These are phyloP conservation scores for Colletotrichum sp. DNA, from an alignment of 2,329 filamentous ascomycete species.

Conservation along the genomic window DNA sequence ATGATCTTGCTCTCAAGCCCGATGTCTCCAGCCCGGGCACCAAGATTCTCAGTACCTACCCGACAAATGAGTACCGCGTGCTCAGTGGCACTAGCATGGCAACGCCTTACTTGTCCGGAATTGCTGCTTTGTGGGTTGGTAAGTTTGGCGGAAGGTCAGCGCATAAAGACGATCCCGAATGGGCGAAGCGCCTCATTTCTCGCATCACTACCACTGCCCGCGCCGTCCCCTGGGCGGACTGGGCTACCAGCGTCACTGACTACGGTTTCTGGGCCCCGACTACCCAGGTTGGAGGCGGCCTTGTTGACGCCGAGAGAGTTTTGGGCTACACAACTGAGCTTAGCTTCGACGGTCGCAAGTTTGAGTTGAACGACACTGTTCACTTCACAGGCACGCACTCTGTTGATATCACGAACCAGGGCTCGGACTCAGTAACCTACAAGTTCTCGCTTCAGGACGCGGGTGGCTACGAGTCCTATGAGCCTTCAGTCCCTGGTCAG, in stretches of 20 bases:
- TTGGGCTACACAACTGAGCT: constrained; percentile 43
- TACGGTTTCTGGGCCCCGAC: neutral
- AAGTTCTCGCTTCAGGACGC: constrained; percentile 42
- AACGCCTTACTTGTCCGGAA: neutral
- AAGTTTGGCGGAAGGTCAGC: constrained; percentile 33
- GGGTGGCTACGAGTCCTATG: neutral
- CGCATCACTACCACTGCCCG: neutral
- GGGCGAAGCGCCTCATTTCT: neutral
- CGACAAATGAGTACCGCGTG: neutral
- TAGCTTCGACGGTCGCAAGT: constrained; percentile 38
- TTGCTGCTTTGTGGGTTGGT: neutral
- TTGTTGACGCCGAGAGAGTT: constrained; percentile 50
- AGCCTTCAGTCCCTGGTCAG: neutral
- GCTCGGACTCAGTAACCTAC: constrained; percentile 42
- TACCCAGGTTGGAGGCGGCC: constrained; percentile 48
- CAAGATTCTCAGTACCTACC: constrained; percentile 3
- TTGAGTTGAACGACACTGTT: constrained; percentile 54
- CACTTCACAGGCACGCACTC: constrained; percentile 41
- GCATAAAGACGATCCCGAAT: constrained; percentile 28
- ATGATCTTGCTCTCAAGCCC: constrained; percentile 2
- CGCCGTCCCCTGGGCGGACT: neutral
- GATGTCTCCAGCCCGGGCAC: neutral
- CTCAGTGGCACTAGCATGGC: constrained; percentile 2
- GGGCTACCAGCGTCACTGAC: neutral
- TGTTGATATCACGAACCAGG: constrained; percentile 48